These are phyloP conservation scores for Paecilomyces niveus DNA, from an alignment of 2,329 filamentous ascomycete species.

Conservation along the genomic window DNA sequence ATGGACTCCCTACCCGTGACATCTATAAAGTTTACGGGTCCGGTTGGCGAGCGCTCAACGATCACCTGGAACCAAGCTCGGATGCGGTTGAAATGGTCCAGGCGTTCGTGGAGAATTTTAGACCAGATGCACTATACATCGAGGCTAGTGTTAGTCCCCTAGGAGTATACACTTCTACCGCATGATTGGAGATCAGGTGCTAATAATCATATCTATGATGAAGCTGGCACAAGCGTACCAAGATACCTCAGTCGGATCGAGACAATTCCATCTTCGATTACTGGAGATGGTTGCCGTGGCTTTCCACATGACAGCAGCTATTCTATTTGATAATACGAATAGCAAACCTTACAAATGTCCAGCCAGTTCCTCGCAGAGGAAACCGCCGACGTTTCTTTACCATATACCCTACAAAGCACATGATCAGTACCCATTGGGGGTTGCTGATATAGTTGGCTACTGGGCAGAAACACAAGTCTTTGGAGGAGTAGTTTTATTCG, in stretches of 20 bases:
- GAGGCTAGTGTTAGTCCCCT: background rate
- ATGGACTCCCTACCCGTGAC: constrained; percentile 7
- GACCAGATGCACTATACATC: background rate
- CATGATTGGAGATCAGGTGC: background rate
- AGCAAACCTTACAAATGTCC: background rate
- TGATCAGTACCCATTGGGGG: constrained; percentile 1
- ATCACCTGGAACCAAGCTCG: background rate
- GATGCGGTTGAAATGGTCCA: background rate
- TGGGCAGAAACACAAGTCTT: constrained; percentile 3
- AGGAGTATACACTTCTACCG: too few species aligned
- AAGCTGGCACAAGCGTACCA: background rate
- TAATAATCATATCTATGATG: background rate
- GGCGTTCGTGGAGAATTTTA: background rate
- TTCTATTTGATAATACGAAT: background rate
- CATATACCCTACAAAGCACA: background rate
- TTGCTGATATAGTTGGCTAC: constrained; percentile 4
- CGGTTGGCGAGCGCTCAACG: background rate
- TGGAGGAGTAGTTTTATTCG: constrained; percentile 4
- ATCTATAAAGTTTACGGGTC: background rate
- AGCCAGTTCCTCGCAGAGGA: too few species aligned
- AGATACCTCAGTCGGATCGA: background rate
- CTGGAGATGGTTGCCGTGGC: background rate
- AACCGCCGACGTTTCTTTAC: background rate
- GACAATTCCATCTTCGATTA: background rate
- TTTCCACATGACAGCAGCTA: background rate